phyloP scores from a whole-genome alignment of 2,329 filamentous ascomycete species.

The Pseudocercospora eumusae region DNA sequence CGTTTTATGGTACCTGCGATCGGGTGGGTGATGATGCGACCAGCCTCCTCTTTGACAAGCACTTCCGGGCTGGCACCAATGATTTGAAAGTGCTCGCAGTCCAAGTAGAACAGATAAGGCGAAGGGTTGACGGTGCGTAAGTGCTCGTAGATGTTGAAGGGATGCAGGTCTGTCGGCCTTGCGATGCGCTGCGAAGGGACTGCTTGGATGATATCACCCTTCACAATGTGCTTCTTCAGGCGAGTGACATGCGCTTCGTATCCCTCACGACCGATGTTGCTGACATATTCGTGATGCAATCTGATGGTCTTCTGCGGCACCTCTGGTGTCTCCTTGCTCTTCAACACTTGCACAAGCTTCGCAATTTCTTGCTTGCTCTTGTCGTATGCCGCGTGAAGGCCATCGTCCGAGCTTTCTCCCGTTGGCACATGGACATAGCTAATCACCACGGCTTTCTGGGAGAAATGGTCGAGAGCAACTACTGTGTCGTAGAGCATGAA shows the following conservation, averaged over 20 bases:
- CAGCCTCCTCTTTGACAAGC: slow-evolving; percentile 82
- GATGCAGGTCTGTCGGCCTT: slow-evolving; percentile 84
- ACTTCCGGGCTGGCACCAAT: slow-evolving; percentile 94
- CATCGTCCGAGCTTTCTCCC: slow-evolving; percentile 39
- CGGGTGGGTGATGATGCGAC: slow-evolving; percentile 90
- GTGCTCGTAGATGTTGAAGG: slow-evolving; percentile 97
- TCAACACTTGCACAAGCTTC: slow-evolving; percentile 69
- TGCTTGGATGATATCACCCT: slow-evolving; percentile 95
- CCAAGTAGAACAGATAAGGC: slow-evolving; percentile 94
- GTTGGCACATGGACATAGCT: slow-evolving; percentile 75
- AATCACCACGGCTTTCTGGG: slow-evolving; percentile 86
- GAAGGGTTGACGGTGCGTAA: slow-evolving; percentile 96
- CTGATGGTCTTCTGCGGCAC: slow-evolving; percentile 68
- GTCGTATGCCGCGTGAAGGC: slow-evolving; percentile 69
- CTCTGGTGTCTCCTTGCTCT: slow-evolving; percentile 70
- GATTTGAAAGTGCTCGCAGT: slow-evolving; percentile 90
- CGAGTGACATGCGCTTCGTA: slow-evolving; percentile 87
- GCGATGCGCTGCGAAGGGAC: slow-evolving; percentile 94
- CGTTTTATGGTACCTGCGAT: slow-evolving; percentile 95
- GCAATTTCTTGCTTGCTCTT: slow-evolving; percentile 66
- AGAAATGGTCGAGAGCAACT: slow-evolving; percentile 92
- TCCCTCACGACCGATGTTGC: slow-evolving; percentile 84
- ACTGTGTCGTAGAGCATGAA: slow-evolving; percentile 98
- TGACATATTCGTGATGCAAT: slow-evolving; percentile 76
- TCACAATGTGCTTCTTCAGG: slow-evolving; percentile 86